Evolutionary conservation across 495 filamentous ascomycete species (phyloP).

Genomic region (Penicillium lagena): DNA sequence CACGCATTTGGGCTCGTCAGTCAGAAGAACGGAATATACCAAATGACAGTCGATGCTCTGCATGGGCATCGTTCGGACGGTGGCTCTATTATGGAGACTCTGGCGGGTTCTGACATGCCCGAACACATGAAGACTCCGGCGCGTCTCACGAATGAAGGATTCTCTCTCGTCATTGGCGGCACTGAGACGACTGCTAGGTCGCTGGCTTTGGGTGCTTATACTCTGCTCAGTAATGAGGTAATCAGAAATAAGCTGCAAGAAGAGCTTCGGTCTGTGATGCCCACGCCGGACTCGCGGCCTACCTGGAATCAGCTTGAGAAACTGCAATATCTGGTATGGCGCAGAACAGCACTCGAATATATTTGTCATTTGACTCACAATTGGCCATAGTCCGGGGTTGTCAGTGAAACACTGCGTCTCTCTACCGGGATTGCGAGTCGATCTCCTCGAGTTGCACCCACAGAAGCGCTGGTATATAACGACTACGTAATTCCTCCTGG

Average conservation of each 20-base stretch:
- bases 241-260: conserved; percentile 16
- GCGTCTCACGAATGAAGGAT: conserved; percentile 34
- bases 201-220: conserved; percentile 10
- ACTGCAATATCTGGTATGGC: conserved; percentile 41
- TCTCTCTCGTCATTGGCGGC: conserved; percentile 31
- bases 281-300: conserved; percentile 14
- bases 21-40: conserved; percentile 8
- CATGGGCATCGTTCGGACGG: neutral
- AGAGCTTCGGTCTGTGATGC: conserved; percentile 28
- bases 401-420: conserved; percentile 42
- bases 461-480: conserved; percentile 34
- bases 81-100: conserved; percentile 4
- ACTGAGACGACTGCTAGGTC: conserved; percentile 33
- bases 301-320: conserved; percentile 39
- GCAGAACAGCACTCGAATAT: too few relatives aligned
- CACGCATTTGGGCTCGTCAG: conserved; percentile 4
- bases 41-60: neutral
- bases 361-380: too few relatives aligned
- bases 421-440: conserved; percentile 32
- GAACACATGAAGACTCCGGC: conserved; percentile 7
- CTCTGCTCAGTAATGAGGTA: conserved; percentile 3
- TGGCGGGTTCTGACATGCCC: conserved; percentile 7
- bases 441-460: conserved; percentile 34
- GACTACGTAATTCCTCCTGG: conserved; percentile 27
- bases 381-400: conserved; percentile 23